Conservation (phyloP, 1,139 yeast genomes). For the Zygosaccharomyces sapae region DNA sequence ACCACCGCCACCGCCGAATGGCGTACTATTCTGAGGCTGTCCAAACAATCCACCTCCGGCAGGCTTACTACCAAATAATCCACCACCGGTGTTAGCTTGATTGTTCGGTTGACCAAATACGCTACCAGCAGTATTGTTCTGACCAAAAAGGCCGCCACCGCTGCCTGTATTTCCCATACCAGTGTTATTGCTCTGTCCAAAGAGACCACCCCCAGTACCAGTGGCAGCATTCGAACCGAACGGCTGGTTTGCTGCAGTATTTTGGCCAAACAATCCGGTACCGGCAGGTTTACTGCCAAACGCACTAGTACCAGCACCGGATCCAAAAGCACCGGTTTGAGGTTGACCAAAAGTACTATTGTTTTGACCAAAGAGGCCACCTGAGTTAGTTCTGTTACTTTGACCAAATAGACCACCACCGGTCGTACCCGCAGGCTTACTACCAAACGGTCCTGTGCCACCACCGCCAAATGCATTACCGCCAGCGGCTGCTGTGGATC, state of each 20-base stretch:
- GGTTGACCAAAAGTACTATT: conserved; percentile 35
- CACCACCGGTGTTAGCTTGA: conserved; percentile 44
- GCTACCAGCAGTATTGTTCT: conserved; percentile 22
- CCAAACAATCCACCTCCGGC: conserved; percentile 41
- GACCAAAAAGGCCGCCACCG: conserved; percentile 24
- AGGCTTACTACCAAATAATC: conserved; percentile 44
- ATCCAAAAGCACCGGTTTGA: conserved; percentile 37
- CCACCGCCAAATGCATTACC: conserved; percentile 14
- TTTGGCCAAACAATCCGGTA: conserved; percentile 39
- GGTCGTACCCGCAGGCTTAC: conserved; percentile 31
- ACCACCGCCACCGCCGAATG: conserved; percentile 23
- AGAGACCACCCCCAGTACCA: conserved; percentile 36
- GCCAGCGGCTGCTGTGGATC: conserved; percentile 14
- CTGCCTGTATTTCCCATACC: conserved; percentile 6
- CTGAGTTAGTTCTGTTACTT: conserved; percentile 14
- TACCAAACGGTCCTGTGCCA: conserved; percentile 43
- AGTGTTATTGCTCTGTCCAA: conserved; percentile 26
- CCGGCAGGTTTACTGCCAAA: conserved; percentile 42
- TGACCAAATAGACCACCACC: conserved; percentile 39
- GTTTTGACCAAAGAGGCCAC: conserved; percentile 27
- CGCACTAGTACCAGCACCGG: conserved; percentile 40
- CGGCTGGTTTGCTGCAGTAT: conserved; percentile 15
- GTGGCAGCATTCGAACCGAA: conserved; percentile 26
- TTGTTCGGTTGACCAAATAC: conserved; percentile 37
- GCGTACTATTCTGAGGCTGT: conserved; percentile 16